Percentiles rank a stretch among this genome's conserved stretches.
Conservation (phyloP, 495 filamentous ascomycete genomes). For the Cairneyella variabilis region DNA sequence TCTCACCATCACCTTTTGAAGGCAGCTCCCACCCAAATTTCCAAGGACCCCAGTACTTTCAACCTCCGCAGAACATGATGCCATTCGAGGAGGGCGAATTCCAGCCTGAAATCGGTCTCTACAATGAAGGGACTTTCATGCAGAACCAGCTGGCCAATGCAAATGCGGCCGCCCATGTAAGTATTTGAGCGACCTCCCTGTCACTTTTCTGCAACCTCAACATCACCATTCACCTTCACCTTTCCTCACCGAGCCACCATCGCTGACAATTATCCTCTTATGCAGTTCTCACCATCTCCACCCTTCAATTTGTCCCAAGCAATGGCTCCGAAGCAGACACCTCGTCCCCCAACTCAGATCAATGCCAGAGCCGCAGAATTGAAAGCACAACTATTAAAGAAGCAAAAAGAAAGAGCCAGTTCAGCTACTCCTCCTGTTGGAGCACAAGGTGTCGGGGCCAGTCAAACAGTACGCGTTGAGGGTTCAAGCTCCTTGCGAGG, state of each 20-base stretch:
- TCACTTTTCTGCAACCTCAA: no score
- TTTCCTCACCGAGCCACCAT: no score
- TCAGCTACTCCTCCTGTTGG: slow-evolving; percentile 19
- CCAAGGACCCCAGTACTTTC: slow-evolving; percentile 10
- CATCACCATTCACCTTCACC: no score
- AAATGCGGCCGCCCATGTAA: slow-evolving; percentile 21
- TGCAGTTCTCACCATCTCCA: slow-evolving; percentile 15
- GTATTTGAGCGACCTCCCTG: no score
- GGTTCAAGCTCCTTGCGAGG: slow-evolving; percentile 6
- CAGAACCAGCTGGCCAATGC: slow-evolving; percentile 21
- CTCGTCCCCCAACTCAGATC: slow-evolving; percentile 12
- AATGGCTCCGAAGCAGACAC: neutral
- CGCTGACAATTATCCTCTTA: neutral
- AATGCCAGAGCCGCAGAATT: slow-evolving; percentile 26
- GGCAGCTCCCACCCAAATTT: neutral
- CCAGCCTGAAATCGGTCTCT: slow-evolving; percentile 16
- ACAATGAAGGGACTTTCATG: slow-evolving; percentile 15
- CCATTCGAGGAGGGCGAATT: slow-evolving; percentile 14
- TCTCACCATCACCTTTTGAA: slow-evolving; percentile 10
- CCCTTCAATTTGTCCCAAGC: slow-evolving; percentile 7
- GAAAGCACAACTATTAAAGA: slow-evolving; percentile 24
- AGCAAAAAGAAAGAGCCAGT: slow-evolving; percentile 8
- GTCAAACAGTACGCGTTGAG: neutral
- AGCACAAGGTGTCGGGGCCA: slow-evolving; percentile 14
- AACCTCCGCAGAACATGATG: slow-evolving; percentile 6